Base-by-base conservation (phyloP, 1,139 yeast genomes). In the Arxiozyma heterogenica region DNA sequence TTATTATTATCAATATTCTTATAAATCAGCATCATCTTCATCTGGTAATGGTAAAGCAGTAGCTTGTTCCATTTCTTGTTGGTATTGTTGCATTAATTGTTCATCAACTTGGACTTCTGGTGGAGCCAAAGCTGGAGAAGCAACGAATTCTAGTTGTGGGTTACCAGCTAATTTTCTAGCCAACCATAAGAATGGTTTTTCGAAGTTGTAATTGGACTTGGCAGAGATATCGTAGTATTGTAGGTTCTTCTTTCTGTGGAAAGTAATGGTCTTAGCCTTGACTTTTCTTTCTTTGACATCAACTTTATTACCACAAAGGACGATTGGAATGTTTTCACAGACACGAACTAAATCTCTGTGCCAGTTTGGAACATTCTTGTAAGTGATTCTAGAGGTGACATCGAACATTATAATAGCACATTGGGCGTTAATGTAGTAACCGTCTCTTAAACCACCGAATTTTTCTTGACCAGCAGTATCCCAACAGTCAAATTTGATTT, bases 381-480 rank as follows among this genome's bases (percentile, higher is more conserved):
- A 94, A 66, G 98, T 94, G 78, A 94, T 93, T 82, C 98, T 90
- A 54, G 98, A 90, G 59, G 99, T 94, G 61, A 94, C 98, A 77
- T 94, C 99, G 73, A 94, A 94, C 99, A 94, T 94, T 75, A 94
- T 94, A 78, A 94, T 93, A 79, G 98, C 99, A 82, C 98, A 94
- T 79, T 94, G 97, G 71, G 98, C 99, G 74, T 93, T 91, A 74
- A 94, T 93, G 78, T 94, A 93, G 81, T 94, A 93, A 72, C 98
- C 99, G 71, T 93, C 98, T 82, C 98, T 91, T 71, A 94, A 82
- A 69, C 99, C 98, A 75, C 99, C 99, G 68, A 94, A 93, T 79
- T 94, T 94, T 79, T 94, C 99, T 80, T 94, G 99, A 62, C 98
- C 99, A 57, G 99, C 99, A 59, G 98, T 94, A 76, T 94, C 99